These are phyloP conservation scores for Paecilomyces fulvus DNA, from an alignment of 2,329 filamentous ascomycete species.

Conservation along the genomic window DNA sequence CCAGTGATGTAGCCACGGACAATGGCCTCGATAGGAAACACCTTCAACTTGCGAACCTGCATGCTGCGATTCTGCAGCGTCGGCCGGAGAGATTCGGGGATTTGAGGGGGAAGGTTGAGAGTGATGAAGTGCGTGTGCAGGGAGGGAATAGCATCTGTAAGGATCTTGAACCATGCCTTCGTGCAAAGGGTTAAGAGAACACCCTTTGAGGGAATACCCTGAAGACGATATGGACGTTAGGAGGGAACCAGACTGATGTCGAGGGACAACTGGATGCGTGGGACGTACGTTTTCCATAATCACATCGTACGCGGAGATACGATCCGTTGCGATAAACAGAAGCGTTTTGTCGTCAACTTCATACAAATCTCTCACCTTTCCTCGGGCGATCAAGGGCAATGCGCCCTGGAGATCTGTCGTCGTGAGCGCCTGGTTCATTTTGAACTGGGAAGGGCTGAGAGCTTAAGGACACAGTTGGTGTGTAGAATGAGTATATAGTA, in stretches of 20 bases:
- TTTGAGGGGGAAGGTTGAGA: slow-evolving; percentile 45
- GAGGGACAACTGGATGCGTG: background rate
- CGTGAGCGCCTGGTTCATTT: slow-evolving; percentile 32
- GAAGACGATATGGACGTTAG: background rate
- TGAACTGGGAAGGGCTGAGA: background rate
- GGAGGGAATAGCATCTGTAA: slow-evolving; percentile 47
- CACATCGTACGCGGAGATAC: slow-evolving; percentile 93
- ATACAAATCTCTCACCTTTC: slow-evolving; percentile 79
- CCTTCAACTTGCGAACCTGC: slow-evolving; percentile 64
- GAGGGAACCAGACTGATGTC: background rate
- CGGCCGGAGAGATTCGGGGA: slow-evolving; percentile 41
- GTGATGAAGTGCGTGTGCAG: slow-evolving; percentile 58
- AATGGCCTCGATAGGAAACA: slow-evolving; percentile 74
- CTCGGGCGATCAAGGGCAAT: slow-evolving; percentile 47
- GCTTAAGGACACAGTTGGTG: no score
- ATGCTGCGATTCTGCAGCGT: slow-evolving; percentile 61
- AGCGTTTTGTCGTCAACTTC: slow-evolving; percentile 60
- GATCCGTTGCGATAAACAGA: slow-evolving; percentile 78
- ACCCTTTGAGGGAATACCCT: background rate
- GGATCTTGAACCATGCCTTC: slow-evolving; percentile 58
- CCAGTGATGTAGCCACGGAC: slow-evolving; percentile 89
- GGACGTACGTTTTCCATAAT: slow-evolving; percentile 59
- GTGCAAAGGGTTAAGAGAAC: slow-evolving; percentile 59
- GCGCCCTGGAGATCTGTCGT: slow-evolving; percentile 34
- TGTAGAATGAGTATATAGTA: no score